These are phyloP conservation scores for Diversispora eburnea DNA, from an alignment of 192 early-diverging fungal species.

Conservation along the genomic window DNA sequence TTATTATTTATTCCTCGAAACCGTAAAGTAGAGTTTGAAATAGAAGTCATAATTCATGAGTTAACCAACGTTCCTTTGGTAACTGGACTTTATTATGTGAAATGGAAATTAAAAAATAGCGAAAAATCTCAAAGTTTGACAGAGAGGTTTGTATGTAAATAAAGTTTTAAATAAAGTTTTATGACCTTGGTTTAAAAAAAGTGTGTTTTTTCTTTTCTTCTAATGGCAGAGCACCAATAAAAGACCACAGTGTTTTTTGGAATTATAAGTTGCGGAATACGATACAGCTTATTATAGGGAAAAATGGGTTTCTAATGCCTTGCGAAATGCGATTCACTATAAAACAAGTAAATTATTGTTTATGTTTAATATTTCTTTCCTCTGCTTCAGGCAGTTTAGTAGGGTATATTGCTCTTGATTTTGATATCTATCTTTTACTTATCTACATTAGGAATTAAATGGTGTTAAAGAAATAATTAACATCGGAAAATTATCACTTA, in stretches of 20 bases:
- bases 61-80: constrained; percentile 79
- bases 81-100: constrained; percentile 73
- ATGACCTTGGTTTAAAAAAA: background rate
- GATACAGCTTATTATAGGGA: constrained; percentile 62
- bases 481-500: constrained; percentile 67
- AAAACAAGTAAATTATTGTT: constrained; percentile 52
- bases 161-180: background rate
- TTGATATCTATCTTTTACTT: constrained; percentile 40
- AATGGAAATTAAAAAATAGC: constrained; percentile 66
- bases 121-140: constrained; percentile 35
- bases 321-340: constrained; percentile 71
- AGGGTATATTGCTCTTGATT: background rate
- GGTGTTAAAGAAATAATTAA: constrained; percentile 55
- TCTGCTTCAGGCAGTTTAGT: background rate
- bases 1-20: constrained; percentile 67
- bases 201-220: constrained; percentile 3
- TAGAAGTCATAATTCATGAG: constrained; percentile 64
- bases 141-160: constrained; percentile 31
- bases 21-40: constrained; percentile 66
- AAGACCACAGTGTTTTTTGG: constrained; percentile 63
- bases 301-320: constrained; percentile 68
- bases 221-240: constrained; percentile 43
- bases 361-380: background rate
- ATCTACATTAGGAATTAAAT: constrained; percentile 49
- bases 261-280: constrained; percentile 50